These are phyloP conservation scores for Xylariaceae sp. DNA, from an alignment of 2,329 filamentous ascomycete genomes.

Conservation along the genomic window DNA sequence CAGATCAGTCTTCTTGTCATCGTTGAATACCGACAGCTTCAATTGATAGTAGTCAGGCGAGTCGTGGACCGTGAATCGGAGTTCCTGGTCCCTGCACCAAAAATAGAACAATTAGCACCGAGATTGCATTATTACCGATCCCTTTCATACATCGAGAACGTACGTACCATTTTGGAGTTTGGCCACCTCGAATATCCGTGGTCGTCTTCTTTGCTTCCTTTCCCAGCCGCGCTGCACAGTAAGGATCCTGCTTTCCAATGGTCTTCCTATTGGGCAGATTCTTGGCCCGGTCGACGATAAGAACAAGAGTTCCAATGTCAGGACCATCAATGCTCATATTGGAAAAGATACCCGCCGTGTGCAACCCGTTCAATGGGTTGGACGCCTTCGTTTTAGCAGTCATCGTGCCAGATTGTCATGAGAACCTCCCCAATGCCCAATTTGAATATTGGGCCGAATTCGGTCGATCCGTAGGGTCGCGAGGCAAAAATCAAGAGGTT, in stretches of 20 bases:
- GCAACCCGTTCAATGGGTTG: slow-evolving; percentile 64
- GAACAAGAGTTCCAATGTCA: slow-evolving; percentile 87
- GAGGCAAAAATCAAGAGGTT: neutral
- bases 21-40: slow-evolving; percentile 95
- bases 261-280: slow-evolving; percentile 96
- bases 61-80: slow-evolving; percentile 94
- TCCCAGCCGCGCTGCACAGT: slow-evolving; percentile 88
- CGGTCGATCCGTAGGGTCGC: slow-evolving; percentile 1
- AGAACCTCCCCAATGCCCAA: slow-evolving; percentile 1
- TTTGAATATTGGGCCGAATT: slow-evolving; percentile 1
- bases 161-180: slow-evolving; percentile 92
- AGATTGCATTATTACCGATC: neutral
- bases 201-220: slow-evolving; percentile 98
- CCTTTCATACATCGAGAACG: slow-evolving; percentile 35
- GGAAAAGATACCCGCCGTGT: slow-evolving; percentile 91
- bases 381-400: slow-evolving; percentile 53
- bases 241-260: slow-evolving; percentile 98
- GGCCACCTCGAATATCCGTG: slow-evolving; percentile 90
- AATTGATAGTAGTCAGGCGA: slow-evolving; percentile 95
- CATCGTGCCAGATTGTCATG: slow-evolving; percentile 43
- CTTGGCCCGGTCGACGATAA: slow-evolving; percentile 92
- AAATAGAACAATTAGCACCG: slow-evolving; percentile 21
- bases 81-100: slow-evolving; percentile 83
- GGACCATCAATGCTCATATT: slow-evolving; percentile 94
- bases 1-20: slow-evolving; percentile 95